Conservation (phyloP, 2,329 filamentous ascomycete species). For the Herpotrichia juniperi region DNA sequence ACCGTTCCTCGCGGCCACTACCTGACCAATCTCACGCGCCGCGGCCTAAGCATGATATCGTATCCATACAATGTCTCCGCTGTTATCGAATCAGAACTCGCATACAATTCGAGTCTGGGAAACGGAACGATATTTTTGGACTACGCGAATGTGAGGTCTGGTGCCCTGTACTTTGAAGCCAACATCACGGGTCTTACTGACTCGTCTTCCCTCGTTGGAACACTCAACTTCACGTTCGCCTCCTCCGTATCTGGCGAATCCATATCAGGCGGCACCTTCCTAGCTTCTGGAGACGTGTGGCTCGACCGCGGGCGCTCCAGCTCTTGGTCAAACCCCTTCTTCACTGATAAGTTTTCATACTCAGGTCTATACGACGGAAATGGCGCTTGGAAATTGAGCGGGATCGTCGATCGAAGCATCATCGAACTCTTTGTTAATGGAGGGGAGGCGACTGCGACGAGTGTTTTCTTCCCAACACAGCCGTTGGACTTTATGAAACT, state of each 20-base stretch:
- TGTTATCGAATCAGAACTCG: conserved; percentile 54
- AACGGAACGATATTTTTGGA: conserved; percentile 59
- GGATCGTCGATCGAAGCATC: conserved; percentile 61
- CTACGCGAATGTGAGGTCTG: conserved; percentile 57
- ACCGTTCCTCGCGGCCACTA: conserved; percentile 59
- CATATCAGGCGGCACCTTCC: conserved; percentile 56
- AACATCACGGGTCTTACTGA: conserved; percentile 55
- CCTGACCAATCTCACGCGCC: conserved; percentile 57
- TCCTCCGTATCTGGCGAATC: conserved; percentile 58
- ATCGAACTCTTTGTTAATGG: conserved; percentile 62
- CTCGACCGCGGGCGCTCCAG: conserved; percentile 56
- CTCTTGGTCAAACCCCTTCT: conserved; percentile 61
- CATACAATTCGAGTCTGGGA: conserved; percentile 49
- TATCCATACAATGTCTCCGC: conserved; percentile 57
- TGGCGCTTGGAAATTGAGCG: conserved; percentile 51
- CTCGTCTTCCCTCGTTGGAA: conserved; percentile 38
- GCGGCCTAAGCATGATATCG: conserved; percentile 60
- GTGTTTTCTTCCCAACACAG: conserved; percentile 57
- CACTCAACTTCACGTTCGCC: conserved; percentile 60
- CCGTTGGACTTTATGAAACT: conserved; percentile 46
- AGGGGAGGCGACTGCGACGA: conserved; percentile 57
- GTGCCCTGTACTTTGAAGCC: conserved; percentile 61
- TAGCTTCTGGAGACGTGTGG: conserved; percentile 56
- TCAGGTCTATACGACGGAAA: conserved; percentile 30
- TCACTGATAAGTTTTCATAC: conserved; percentile 60